Base-by-base conservation (phyloP, 1,284 basidiomycete species). In the Leccinum pachyderme region DNA sequence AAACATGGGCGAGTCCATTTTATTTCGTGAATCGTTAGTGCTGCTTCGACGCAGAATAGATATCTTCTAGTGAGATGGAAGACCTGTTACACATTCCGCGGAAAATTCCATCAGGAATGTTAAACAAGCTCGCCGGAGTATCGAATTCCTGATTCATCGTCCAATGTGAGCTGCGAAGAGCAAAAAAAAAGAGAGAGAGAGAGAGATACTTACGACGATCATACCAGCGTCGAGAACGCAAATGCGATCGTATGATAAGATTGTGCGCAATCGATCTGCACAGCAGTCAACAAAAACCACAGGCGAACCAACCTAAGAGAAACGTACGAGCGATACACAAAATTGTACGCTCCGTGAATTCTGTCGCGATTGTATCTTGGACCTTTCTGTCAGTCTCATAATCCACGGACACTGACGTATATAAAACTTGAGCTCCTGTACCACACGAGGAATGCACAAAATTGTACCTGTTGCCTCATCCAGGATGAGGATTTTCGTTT, bases 311-410 rank as follows among this genome's bases (percentile, higher is more conserved):
- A 5, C 5, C 47, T 44, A 37, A 12, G 12, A 41, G 47, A 49
- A 11, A 77, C 81, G 64, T 64, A 84, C 84, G 87, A 60, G 88
- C 89, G 56, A 93, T 91, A 67, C 88, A 92, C 8, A 93, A 70
- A 51, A 92, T 83, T 0, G 93, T 95, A 51, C 87, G 82, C 66
- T 89, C 84, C 46, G 76, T 74, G 73, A 95, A 95, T 73, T 93
- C 91, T 47, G 78, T 78, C 3, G 88, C 80, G 59, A 95, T 94
- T n/a, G 92, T 94, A 58, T 86, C 79, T 69, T 95, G 91, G 57
- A 95, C 92, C 59, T 87, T 88, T 57, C 82, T 77, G 71, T 95
- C 92, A 0, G 91, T 94, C 70, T 89, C 87, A 58, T 86, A 91
- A 69, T 91, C 88, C 25, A 90, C 87, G 3, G 86, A 89, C 18